Evolutionary conservation across 75 land plant genomes (phyloP).

Genomic region (Pinus albicaulis): DNA sequence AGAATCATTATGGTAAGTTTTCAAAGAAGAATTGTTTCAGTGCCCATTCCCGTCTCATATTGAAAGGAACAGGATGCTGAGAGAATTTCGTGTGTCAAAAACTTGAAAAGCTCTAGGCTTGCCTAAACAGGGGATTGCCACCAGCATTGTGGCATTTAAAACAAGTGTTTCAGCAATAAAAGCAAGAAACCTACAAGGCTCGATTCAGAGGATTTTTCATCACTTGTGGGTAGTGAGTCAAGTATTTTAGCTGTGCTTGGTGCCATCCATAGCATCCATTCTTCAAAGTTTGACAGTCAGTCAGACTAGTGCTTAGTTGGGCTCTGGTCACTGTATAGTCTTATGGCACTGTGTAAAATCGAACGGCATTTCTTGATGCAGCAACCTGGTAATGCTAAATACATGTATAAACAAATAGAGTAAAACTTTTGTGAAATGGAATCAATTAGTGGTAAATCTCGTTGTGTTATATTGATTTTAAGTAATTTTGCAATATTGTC

Average conservation of each 20-base stretch:
- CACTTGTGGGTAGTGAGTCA: too few species aligned
- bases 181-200: not conserved
- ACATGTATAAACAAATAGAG: not conserved
- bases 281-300: not conserved
- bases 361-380: not conserved
- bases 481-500: too few species aligned
- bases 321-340: too few species aligned
- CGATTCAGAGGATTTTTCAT: too few species aligned
- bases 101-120: not conserved
- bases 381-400: not conserved
- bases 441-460: not conserved
- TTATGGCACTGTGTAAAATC: not conserved
- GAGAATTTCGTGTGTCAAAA: not conserved
- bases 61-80: not conserved
- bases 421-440: not conserved
- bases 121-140: not conserved
- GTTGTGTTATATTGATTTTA: not conserved
- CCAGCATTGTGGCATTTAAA: not conserved
- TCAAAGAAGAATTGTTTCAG: not conserved
- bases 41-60: not conserved
- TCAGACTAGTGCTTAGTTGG: not conserved
- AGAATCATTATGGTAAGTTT: not conserved
- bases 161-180: not conserved
- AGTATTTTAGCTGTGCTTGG: too few species aligned
- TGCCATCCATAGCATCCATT: not conserved